phyloP scores from a whole-genome alignment of 129 eudicot species.

The Centaurea solstitialis region DNA sequence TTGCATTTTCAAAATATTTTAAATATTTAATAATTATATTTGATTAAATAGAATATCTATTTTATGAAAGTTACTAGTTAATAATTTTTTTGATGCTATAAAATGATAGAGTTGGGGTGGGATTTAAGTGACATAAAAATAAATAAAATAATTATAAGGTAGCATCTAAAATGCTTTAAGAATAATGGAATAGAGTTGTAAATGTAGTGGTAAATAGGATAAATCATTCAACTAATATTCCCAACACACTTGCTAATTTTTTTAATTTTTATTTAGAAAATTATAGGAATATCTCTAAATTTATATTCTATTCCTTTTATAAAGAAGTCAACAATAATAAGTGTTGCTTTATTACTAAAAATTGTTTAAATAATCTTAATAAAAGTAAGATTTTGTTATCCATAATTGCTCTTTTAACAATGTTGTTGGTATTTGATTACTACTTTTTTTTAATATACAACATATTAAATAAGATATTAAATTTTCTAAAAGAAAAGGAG shows the following conservation, averaged over 20 bases:
- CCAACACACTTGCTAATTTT: slow-evolving; percentile 28
- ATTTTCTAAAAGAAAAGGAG: no score
- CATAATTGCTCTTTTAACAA: background rate
- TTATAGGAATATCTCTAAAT: background rate
- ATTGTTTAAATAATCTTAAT: no score
- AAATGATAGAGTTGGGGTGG: slow-evolving; percentile 17
- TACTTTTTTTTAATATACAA: background rate
- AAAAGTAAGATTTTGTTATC: background rate
- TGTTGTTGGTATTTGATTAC: background rate
- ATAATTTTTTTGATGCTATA: background rate
- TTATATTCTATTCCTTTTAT: background rate
- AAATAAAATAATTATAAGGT: slow-evolving; percentile 8
- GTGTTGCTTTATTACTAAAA: background rate
- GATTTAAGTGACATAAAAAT: slow-evolving; percentile 23
- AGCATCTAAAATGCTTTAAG: slow-evolving; percentile 32
- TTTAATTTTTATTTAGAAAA: background rate
- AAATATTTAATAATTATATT: no score
- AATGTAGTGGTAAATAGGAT: slow-evolving; percentile 33
- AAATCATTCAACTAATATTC: slow-evolving; percentile 37
- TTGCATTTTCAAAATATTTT: no score
- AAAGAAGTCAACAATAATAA: background rate
- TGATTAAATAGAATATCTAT: background rate
- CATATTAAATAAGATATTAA: background rate
- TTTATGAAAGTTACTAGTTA: background rate
- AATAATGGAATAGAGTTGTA: slow-evolving; percentile 29